Conservation (phyloP, 163 green algal species). For the Chlamydomonas reinhardtii region DNA sequence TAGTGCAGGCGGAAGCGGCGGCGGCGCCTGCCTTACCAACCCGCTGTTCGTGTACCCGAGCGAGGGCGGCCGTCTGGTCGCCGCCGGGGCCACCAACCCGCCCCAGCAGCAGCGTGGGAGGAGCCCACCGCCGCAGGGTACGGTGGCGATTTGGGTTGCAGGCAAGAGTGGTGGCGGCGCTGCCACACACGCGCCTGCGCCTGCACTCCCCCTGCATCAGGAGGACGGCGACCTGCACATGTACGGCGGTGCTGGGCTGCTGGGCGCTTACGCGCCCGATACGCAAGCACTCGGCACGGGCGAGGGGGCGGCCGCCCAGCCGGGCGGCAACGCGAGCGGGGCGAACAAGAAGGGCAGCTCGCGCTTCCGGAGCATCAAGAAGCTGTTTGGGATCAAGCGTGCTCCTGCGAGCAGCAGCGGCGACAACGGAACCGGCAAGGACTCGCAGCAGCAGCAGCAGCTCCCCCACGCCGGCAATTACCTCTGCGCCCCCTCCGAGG, state of each 20-base stretch:
- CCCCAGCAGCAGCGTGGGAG: neutral
- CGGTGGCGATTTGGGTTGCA: slow-evolving; percentile 20
- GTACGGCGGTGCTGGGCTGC: too few relatives aligned
- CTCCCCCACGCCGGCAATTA: too few relatives aligned
- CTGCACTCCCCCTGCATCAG: too few relatives aligned
- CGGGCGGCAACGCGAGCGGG: too few relatives aligned
- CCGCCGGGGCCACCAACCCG: too few relatives aligned
- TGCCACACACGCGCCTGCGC: too few relatives aligned
- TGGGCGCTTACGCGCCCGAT: too few relatives aligned
- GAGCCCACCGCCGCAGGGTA: neutral
- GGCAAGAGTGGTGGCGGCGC: neutral
- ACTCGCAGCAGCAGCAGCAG: too few relatives aligned
- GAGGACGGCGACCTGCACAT: too few relatives aligned
- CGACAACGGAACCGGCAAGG: neutral
- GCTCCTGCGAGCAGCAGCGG: neutral
- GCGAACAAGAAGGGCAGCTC: neutral
- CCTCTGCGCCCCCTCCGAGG: too few relatives aligned
- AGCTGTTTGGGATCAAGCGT: slow-evolving; percentile 35
- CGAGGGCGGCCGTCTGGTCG: neutral
- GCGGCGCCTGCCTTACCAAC: neutral
- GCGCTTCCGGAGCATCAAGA: slow-evolving; percentile 17
- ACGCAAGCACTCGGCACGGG: too few relatives aligned
- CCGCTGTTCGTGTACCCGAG: slow-evolving; percentile 34
- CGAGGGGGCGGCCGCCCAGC: neutral
- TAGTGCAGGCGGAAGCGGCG: too few relatives aligned